A percentile compares a stretch with the other conserved stretches of the same genome.
phyloP scores from a whole-genome alignment of 306 rosid species.

The peach (Prunus persica) region DNA sequence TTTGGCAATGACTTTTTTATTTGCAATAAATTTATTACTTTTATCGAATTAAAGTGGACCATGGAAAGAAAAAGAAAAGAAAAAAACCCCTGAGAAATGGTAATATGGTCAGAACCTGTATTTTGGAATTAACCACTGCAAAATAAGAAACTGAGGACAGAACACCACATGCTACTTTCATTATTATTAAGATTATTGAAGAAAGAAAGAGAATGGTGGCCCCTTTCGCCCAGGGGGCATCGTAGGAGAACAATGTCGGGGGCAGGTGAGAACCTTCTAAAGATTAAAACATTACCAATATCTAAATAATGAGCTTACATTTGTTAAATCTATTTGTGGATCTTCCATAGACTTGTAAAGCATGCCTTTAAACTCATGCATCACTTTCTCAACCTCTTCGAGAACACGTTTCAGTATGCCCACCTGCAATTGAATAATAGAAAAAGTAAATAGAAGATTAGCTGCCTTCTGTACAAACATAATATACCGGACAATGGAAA shows the following conservation, averaged over 20 bases:
- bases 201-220: neutral
- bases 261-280: too few relatives aligned
- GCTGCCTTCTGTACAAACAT: neutral
- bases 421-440: constrained; percentile 55
- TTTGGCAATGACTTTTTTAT: neutral
- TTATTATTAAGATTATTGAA: neutral
- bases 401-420: constrained; percentile 96
- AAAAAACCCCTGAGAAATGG: too few relatives aligned
- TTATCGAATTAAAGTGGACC: neutral
- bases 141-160: neutral
- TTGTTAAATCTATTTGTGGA: constrained; percentile 84
- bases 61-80: neutral
- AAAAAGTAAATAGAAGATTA: constrained; percentile 8
- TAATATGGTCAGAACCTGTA: neutral
- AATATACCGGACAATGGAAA: neutral
- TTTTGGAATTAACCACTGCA: neutral
- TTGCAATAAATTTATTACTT: neutral
- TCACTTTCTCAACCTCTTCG: constrained; percentile 98
- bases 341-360: constrained; percentile 98
- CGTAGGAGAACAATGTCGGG: too few relatives aligned
- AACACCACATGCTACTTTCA: neutral
- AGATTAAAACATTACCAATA: neutral
- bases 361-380: constrained; percentile 88
- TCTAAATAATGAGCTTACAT: constrained; percentile 49
- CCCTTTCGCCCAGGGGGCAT: too few relatives aligned